Percentiles rank a stretch among this genome's conserved stretches.
These are phyloP conservation scores for Aschersonia sp. DNA, from an alignment of 2,329 filamentous ascomycete species.

Conservation along the genomic window DNA sequence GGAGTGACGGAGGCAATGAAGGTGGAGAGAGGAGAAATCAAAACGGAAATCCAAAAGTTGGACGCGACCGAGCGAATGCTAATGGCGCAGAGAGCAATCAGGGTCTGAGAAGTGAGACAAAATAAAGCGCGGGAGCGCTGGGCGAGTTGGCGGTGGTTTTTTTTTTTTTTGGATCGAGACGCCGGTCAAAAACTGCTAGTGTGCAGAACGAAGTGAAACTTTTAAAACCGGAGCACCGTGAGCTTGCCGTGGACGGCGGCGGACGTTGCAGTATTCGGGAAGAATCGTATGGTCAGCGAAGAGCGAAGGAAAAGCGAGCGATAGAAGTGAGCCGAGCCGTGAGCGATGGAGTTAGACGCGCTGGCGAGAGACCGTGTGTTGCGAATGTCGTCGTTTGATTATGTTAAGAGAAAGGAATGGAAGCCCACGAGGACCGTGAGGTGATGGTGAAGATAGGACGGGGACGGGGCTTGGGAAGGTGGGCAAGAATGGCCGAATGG, in stretches of 20 bases:
- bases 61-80: neutral
- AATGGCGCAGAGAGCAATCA: neutral
- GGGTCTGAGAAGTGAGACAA: conserved; percentile 1
- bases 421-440: neutral
- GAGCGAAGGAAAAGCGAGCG: neutral
- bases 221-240: neutral
- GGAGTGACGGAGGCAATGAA: neutral
- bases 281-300: neutral
- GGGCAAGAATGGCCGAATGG: neutral
- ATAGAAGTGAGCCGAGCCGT: neutral
- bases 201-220: neutral
- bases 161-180: neutral
- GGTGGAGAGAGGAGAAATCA: neutral
- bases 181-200: neutral
- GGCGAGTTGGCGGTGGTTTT: neutral
- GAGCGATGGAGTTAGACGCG: neutral
- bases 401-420: conserved; percentile 3
- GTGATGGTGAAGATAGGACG: neutral
- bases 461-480: neutral
- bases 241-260: no score
- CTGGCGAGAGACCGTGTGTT: neutral
- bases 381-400: conserved; percentile 3
- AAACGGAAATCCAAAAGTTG: neutral
- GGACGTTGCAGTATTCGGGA: no score
- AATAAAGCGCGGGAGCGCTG: neutral